Evolutionary conservation across 1,139 yeast genomes (phyloP), one percentile per base, ranked within the genome.

Genomic region (Hansenula sp.): DNA sequence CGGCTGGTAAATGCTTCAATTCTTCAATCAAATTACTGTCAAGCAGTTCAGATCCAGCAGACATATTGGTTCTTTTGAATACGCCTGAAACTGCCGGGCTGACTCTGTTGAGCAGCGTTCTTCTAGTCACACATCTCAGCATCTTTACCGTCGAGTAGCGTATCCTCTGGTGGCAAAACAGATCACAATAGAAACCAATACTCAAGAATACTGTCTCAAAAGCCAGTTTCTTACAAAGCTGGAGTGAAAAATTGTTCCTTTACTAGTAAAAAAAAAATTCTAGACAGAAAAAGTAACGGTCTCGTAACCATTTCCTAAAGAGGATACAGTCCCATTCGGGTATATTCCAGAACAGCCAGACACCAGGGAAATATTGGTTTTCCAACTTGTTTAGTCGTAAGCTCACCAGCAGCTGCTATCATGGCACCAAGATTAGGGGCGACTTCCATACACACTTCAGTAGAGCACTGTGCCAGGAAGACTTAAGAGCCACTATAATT

Each of bases 21-120:
- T 53, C 55, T 21, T 51, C 48, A 18, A 55, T 46, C 18, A 51
- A 36, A n/a, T 43, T 33, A 21, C 16, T 19, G 4, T 19, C 17
- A 4, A 30, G 10, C 24, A 21, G 25, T 21, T 21, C 25, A 21
- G 38, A 25, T 25, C 39, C 25, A 34, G 47, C 40, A 28, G 50
- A 42, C 34, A 38, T 33, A 41, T 41, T 46, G 5, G 25, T 11
- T 25, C 49, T 42, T 24, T 19, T 43, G 11, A 27, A 13, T 10
- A 30, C 31, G 15, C 33, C 18, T 4, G 10, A 16, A 12, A 9
- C 11, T 7, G 19, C 17, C n/a, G 34, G 21, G 16, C n/a, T 30
- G n/a, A 19, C 34, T 24, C 40, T 37, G 15, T 13, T 11, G 5
- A 25, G 18, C 5, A 21, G 9, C 12, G 21, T 17, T 11, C 35